Base-by-base conservation (phyloP, 73 alveolate genomes). In the Paramecium octaurelia region DNA sequence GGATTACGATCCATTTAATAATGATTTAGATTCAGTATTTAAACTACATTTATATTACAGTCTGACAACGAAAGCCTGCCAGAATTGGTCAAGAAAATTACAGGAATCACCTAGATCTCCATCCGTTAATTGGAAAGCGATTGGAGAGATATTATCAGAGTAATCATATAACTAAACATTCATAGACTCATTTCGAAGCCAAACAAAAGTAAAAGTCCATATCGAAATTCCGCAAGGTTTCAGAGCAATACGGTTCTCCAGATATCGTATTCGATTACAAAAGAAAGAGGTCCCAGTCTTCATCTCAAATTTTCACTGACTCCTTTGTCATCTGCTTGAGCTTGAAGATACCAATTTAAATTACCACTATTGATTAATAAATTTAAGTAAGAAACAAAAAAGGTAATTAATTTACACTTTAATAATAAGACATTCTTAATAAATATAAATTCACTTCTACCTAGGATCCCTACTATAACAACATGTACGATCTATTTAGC, bases 291-390 rank as follows among this genome's bases (percentile, higher is more conserved):
- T 80, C 91, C 6, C 10, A 44, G 6, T 48, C 46, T 24, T 31
- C 76, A 0, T 80, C 91, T 2, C 12, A 31, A 40, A 80, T 23
- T 48, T 80, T 31, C 31, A 80, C 36, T 42, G 91, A 80, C 10
- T 44, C 34, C 5, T 80, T 24, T 43, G 91, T 80, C 12, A 8
- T 48, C 2, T 80, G 91, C 16, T 20, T 80, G 5, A 21, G 46
- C 24, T 80, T 80, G 34, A 80, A 80, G 57, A 80, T 80, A 10
- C 91, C 91, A 80, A 80, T 80, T 35, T 16, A 80, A 80, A 80
- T 80, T 4, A 44, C 46, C 10, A 48, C 57, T 3, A 80, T 31
- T 14, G 27, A 40, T 80, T 29, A 29, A 75, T 29, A 46, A 20
- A 40, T 31, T 40, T 6, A 80, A 80, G 57, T 80, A 21, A 24